Evolutionary conservation across 257 asterid genomes (phyloP).

Genomic region (Petunia axillaris): DNA sequence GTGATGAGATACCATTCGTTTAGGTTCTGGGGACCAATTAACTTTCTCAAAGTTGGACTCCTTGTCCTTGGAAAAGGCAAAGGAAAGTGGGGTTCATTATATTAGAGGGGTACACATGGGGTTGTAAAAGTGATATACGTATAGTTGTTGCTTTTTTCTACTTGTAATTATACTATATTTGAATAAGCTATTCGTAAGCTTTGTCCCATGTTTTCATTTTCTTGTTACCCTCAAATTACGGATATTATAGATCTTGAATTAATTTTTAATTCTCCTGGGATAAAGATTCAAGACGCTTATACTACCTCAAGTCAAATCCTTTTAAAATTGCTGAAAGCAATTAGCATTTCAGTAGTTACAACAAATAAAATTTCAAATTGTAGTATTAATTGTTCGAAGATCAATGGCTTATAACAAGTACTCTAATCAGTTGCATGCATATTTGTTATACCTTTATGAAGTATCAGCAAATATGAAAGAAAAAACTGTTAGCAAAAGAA

Average conservation of each 20-base stretch:
- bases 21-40: conserved; percentile 21
- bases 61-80: conserved; percentile 32
- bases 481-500: background rate
- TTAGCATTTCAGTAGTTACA: background rate
- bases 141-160: background rate
- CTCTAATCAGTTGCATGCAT: background rate
- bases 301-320: background rate
- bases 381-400: background rate
- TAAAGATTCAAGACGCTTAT: background rate
- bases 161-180: background rate
- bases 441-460: background rate
- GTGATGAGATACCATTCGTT: conserved; percentile 58
- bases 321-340: background rate
- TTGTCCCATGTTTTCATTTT: background rate
- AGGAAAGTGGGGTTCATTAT: background rate
- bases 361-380: background rate
- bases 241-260: background rate
- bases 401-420: background rate
- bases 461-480: no score
- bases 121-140: background rate
- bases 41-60: conserved; percentile 32
- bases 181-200: background rate
- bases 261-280: background rate
- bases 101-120: conserved; percentile 26
- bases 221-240: background rate